Base-by-base conservation (phyloP, 768 basidiomycete genomes). In the Hygrophorus pudorinus region DNA sequence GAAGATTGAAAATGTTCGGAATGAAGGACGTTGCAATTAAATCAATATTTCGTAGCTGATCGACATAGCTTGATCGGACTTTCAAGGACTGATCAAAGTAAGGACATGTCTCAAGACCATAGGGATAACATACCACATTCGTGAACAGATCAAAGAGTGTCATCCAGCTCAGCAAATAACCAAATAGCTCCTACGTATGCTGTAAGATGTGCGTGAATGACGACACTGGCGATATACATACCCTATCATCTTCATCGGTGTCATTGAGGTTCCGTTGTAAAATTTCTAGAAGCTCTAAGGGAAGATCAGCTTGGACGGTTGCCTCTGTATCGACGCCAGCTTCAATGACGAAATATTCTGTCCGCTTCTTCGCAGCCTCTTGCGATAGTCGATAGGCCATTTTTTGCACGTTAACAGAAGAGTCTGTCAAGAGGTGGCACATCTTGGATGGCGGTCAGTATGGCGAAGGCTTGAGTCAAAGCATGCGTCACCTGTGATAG, bases 161-260 rank as follows among this genome's bases (percentile, higher is more conserved):
- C 81, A 93, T 86, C 92, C 91, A 96, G 2, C 73, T 76, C 7
- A 96, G 71, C n/a, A 96, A 63, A 49, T 77, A 75, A 3, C 81
- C 79, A 48, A 86, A 78, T 1, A 74, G 56, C 39, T 65, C 68
- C 70, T 71, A 37, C 3, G 60, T 50, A 45, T 51, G 56, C 48
- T 40, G 37, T 21, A 24, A 46, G 46, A 37, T 44, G 11, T 21
- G 33, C 40, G 18, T 30, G 28, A 24, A 10, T 42, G n/a, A 43
- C 21, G 6, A 29, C 16, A 41, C 42, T 36, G 33, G 50, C 4
- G 38, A 20, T 20, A 14, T 17, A 48, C 61, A 39, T 44, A 75
- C 66, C 50, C 67, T 59, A 40, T 67, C 64, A 2, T 65, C 60
- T 2, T 60, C 60, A 18, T 65, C 61, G 6, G 44, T 55, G 5